These are phyloP conservation scores for Eutrema salsugineum DNA, from an alignment of 441 rosid genomes.

Conservation along the genomic window DNA sequence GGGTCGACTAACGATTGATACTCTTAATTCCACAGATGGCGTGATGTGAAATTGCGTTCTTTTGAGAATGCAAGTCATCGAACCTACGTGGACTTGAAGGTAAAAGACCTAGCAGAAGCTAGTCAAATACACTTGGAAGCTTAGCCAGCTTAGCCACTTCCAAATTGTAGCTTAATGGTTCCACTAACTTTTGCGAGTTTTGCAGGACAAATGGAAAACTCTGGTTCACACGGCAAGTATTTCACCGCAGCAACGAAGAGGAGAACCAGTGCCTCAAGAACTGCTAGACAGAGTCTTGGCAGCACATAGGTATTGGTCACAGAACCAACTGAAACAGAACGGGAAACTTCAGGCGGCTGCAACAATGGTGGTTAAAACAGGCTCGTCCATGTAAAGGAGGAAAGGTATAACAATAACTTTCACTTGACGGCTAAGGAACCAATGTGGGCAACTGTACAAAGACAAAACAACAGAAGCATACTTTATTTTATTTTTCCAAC, in stretches of 20 bases:
- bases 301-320: slow-evolving; percentile 55
- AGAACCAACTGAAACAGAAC: slow-evolving; percentile 45
- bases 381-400: slow-evolving; percentile 22
- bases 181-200: not conserved
- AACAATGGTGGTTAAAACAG: slow-evolving; percentile 13
- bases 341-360: slow-evolving; percentile 9
- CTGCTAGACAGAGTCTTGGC: slow-evolving; percentile 57
- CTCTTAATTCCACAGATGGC: slow-evolving; percentile 46
- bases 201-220: slow-evolving; percentile 70
- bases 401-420: slow-evolving; percentile 14
- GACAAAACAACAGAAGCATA: slow-evolving; percentile 16
- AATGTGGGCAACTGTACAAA: slow-evolving; percentile 30
- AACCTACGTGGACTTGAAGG: slow-evolving; percentile 71
- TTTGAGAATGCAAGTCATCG: slow-evolving; percentile 61
- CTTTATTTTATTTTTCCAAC: not conserved
- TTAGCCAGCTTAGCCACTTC: not conserved
- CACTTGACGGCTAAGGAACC: slow-evolving; percentile 15
- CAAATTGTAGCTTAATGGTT: not conserved
- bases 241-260: slow-evolving; percentile 63
- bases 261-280: slow-evolving; percentile 65
- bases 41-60: slow-evolving; percentile 54
- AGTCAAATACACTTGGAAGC: not conserved
- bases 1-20: not conserved
- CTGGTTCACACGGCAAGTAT: slow-evolving; percentile 64
- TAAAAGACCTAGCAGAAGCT: slow-evolving; percentile 13